Evolutionary conservation across 2,329 filamentous ascomycete species (phyloP).

Genomic region (Stenocarpella maydis): DNA sequence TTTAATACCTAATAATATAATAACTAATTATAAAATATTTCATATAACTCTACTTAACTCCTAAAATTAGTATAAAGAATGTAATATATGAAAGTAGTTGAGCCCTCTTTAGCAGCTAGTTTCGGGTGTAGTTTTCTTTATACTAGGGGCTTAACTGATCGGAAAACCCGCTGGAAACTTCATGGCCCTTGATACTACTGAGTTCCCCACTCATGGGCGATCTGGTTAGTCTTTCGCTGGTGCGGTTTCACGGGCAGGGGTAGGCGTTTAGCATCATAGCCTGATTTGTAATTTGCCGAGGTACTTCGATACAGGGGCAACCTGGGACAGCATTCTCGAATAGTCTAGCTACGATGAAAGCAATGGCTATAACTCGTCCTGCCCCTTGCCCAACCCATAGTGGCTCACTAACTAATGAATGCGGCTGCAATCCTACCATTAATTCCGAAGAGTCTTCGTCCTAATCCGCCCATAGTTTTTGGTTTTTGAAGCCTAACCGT

Average conservation of each 20-base stretch:
- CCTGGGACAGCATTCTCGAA: background rate
- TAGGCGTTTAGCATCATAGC: background rate
- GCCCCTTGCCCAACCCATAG: background rate
- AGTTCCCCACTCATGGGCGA: background rate
- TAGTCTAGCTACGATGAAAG: background rate
- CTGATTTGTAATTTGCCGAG: constrained; percentile 7
- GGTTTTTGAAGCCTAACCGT: background rate
- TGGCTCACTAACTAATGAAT: background rate
- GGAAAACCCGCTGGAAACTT: no score
- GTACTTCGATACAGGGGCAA: background rate
- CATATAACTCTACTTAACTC: no score
- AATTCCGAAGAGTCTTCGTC: background rate
- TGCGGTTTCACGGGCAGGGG: constrained; percentile 3
- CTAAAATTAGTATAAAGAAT: no score
- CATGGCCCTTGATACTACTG: no score
- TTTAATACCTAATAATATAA: no score
- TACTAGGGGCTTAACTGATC: no score
- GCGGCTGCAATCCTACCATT: background rate
- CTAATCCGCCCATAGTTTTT: background rate
- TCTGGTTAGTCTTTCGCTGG: background rate
- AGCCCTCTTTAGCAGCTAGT: no score
- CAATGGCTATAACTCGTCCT: background rate
- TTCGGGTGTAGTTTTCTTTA: no score
- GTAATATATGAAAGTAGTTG: no score
- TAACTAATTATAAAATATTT: no score